Percentiles rank a stretch among this genome's conserved stretches.
Evolutionary conservation across 352 stramenopile genomes (phyloP).

Genomic region (Phytophthora fragariae): DNA sequence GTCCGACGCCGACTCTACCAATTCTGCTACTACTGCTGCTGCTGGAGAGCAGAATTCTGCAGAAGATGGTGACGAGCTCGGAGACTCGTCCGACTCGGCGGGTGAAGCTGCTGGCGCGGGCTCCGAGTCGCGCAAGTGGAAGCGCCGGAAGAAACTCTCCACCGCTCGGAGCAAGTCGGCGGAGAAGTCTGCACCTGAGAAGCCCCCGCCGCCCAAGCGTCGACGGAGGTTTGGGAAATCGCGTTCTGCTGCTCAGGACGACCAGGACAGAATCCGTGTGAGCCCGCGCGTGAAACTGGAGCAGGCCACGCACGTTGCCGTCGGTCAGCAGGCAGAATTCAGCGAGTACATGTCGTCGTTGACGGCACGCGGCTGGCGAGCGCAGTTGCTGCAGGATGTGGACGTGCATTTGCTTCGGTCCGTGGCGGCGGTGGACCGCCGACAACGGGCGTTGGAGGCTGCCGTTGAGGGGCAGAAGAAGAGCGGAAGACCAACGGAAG

Average conservation of each 20-base stretch:
- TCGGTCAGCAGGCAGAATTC: slow-evolving; percentile 33
- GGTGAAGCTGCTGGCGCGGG: neutral
- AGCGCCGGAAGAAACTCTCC: slow-evolving; percentile 46
- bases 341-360: slow-evolving; percentile 36
- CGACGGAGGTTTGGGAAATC: slow-evolving; percentile 13
- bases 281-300: slow-evolving; percentile 25
- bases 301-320: slow-evolving; percentile 8
- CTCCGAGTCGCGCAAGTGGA: slow-evolving; percentile 38
- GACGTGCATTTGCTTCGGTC: slow-evolving; percentile 42
- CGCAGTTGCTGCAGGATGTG: slow-evolving; percentile 38
- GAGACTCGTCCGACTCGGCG: slow-evolving; percentile 3
- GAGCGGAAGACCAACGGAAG: slow-evolving; percentile 15
- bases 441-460: slow-evolving; percentile 20
- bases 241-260: neutral
- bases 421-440: slow-evolving; percentile 28
- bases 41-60: neutral
- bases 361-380: slow-evolving; percentile 38
- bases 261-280: slow-evolving; percentile 21
- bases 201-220: slow-evolving; percentile 1
- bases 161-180: slow-evolving; percentile 24
- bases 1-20: neutral
- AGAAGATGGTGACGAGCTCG: slow-evolving; percentile 14
- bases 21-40: neutral
- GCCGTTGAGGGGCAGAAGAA: slow-evolving; percentile 18
- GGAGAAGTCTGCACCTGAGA: slow-evolving; percentile 16